Evolutionary conservation across 108 stramenopile species (phyloP), one percentile per base, ranked within the genome.

Genomic region (Cyclotella atomus): DNA sequence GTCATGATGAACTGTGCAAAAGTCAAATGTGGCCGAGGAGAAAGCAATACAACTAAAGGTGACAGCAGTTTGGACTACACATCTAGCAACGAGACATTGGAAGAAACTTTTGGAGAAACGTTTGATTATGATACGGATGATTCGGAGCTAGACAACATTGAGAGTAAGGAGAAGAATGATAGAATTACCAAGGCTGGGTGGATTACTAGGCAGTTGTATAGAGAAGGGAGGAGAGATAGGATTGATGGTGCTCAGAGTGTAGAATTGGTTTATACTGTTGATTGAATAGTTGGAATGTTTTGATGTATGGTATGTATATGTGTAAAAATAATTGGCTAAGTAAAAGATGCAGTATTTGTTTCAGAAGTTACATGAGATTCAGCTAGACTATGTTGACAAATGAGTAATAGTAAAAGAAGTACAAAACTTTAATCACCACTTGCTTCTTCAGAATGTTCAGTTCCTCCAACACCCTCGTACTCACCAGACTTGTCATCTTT

Each of bases 201-300:
- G 45, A 65, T 49, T 24, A 30, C 65, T 30, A 12, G 30, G 10
- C 65, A 62, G 2, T 2, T 62, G 7, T 27, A 30, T 20, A 66
- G 47, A 30, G 65, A 47, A 7, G 47, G 32, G 19, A 38, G 28
- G 50, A 53, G 12, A 19, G 67, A 68, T 34, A 54, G 23, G 7
- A 54, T 68, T 55, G 25, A 36, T n/a, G 67, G 67, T 16, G 67
- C 33, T 30, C 52, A 68, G 25, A 53, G 49, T 65, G 46, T 65
- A 23, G 64, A 65, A 29, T 30, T 65, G 27, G 46, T 65, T 12
- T 65, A 65, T 21, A 46, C 52, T 52, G 9, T 23, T 21, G 2
- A 12, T 9, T 41, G 6, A 9, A 12, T 12, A 41, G 38, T 6
- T 6, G 12, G 38, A 9, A 6, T 41, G 12, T 12, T 9, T 12